Conservation (phyloP, 306 rosid species). For the Dalbergia cochinchinensis region DNA sequence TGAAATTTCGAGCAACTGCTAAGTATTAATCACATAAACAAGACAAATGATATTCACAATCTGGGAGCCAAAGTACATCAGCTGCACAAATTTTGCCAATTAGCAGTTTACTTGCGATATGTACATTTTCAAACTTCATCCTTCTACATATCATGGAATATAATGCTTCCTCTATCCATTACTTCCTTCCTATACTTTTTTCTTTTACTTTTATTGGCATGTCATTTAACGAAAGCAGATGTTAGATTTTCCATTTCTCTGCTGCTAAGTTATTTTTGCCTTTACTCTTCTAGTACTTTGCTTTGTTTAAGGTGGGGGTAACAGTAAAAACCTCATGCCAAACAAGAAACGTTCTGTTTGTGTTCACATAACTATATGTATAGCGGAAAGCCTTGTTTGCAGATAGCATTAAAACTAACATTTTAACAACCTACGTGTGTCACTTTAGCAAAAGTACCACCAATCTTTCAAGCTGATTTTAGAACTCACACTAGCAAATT, state of each 20-base stretch:
- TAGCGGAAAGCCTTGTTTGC: not conserved
- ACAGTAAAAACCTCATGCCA: no score
- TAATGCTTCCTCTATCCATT: not conserved
- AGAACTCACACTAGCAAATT: not conserved
- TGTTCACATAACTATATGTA: no score
- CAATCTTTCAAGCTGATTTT: not conserved
- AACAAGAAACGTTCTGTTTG: no score
- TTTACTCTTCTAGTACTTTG: no score
- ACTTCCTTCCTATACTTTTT: not conserved
- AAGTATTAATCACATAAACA: slow-evolving; percentile 19
- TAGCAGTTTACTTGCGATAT: slow-evolving; percentile 14
- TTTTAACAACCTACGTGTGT: not conserved
- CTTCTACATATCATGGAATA: slow-evolving; percentile 31
- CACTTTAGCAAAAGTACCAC: not conserved
- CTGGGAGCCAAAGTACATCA: not conserved
- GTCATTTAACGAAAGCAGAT: no score
- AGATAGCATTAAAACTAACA: no score
- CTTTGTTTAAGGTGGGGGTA: no score
- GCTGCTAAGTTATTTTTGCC: no score
- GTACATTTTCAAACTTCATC: slow-evolving; percentile 20
- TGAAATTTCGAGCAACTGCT: slow-evolving; percentile 12
- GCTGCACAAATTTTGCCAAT: slow-evolving; percentile 10
- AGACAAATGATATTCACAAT: slow-evolving; percentile 16
- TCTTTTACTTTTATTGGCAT: no score
- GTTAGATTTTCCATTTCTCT: no score